Evolutionary conservation across 495 filamentous ascomycete genomes (phyloP), one percentile per base, ranked within the genome.

Genomic region (Cenococcum geophilum): DNA sequence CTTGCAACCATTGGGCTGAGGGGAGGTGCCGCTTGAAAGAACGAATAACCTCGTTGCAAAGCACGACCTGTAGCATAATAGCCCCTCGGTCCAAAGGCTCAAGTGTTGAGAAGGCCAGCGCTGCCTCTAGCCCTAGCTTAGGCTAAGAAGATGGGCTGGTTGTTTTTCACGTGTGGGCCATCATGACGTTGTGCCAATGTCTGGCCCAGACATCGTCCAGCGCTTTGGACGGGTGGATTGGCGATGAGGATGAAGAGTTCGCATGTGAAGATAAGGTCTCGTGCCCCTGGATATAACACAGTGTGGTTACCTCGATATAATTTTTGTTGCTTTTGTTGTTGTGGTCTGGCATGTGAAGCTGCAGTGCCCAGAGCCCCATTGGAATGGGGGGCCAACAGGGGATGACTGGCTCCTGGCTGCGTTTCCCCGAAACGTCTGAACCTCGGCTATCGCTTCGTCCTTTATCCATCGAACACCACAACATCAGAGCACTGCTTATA

Each of bases 41-140:
- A 32, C 40, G 40, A 45, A 45, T 45, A 45, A 45, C 11, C 40
- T 45, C 40, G 40, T 45, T 3, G 40, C 40, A 45, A 45, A 45
- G 40, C 18, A 16, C 40, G 12, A 16, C 14, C 40, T 45, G 40
- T 4, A 1, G 11, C 14, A 4, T 32, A 49, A 55, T 57, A 49
- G 53, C 57, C 35, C 66, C 66, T 68, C 66, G 66, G 66, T 51
- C 66, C 62, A 68, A 68, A 60, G 66, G 66, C 27, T 32, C 55
- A 64, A 55, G 23, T 20, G 12, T 32, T 45, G 11, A 45, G 40
- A 14, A 40, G 40, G 11, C 40, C 1, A 18, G 18, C 18, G 11
- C 12, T 14, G 40, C 40, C 27, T 32, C 27, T 10, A 10, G 11
- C 11, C 40, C 40, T 45, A 10, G 40, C 18, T 45, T 45, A 45